phyloP scores from a whole-genome alignment of 257 asterid species.

The Anisodus tanguticus region DNA sequence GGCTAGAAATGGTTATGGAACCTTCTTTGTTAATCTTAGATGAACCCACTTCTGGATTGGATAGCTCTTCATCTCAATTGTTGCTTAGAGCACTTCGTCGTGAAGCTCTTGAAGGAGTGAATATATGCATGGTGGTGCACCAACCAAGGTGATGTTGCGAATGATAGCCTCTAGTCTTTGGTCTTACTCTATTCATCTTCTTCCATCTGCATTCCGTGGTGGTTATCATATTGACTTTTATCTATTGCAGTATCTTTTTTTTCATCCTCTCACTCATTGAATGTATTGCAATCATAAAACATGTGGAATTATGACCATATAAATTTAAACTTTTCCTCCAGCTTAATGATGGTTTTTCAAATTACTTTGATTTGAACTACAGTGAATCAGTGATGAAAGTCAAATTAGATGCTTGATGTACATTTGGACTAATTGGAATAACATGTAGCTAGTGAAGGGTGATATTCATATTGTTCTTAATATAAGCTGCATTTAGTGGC shows the following conservation, averaged over 20 bases:
- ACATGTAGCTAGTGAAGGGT: not conserved
- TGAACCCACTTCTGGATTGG: conserved; percentile 99
- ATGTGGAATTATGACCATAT: not conserved
- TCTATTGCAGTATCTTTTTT: not conserved
- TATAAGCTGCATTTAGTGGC: not conserved
- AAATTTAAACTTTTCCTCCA: not conserved
- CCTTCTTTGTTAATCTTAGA: conserved; percentile 95
- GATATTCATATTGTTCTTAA: not conserved
- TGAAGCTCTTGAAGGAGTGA: conserved; percentile 99
- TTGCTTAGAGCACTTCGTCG: conserved; percentile 97
- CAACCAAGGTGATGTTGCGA: conserved; percentile 77
- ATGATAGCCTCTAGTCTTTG: not conserved
- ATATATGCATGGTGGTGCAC: conserved; percentile 95
- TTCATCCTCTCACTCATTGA: not conserved
- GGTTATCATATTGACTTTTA: conserved; percentile 4
- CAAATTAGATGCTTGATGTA: not conserved
- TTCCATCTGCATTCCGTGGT: not conserved
- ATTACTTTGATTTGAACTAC: not conserved
- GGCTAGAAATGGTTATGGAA: conserved; percentile 99
- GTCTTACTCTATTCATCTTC: not conserved
- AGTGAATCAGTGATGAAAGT: not conserved
- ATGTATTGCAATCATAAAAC: not conserved
- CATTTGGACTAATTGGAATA: not conserved
- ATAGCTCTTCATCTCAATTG: conserved; percentile 90
- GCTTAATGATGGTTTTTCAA: not conserved